A percentile compares a stretch with the other conserved stretches of the same genome.
Evolutionary conservation across 164 flowering plant species (phyloP).

Genomic region (Brasenia schreberi): DNA sequence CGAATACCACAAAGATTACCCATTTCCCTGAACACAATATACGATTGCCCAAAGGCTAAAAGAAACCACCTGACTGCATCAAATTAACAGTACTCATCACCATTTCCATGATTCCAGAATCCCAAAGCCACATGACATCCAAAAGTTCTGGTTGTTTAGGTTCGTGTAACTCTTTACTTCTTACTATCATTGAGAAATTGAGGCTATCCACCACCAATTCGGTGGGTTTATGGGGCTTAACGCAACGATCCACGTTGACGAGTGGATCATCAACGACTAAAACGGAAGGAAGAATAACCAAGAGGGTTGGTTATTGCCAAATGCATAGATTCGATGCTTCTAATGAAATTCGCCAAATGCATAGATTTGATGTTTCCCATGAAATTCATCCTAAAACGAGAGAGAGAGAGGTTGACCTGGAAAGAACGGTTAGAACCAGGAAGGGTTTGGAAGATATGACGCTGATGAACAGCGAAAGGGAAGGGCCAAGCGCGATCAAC

Average conservation of each 20-base stretch:
- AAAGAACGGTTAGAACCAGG: constrained; percentile 74
- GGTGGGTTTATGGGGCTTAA: neutral
- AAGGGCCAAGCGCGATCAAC: constrained; percentile 79
- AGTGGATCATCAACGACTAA: too few relatives aligned
- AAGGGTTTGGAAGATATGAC: constrained; percentile 84
- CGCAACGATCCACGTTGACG: neutral
- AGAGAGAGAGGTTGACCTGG: constrained; percentile 34
- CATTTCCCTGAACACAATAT: neutral
- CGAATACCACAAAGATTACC: neutral
- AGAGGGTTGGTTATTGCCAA: neutral
- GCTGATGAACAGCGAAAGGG: constrained; percentile 68
- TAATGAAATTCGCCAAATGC: neutral
- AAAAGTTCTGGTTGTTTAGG: neutral
- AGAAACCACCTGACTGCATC: neutral
- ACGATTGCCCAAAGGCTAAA: neutral
- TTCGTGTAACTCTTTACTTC: neutral
- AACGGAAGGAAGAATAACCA: neutral
- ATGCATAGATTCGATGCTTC: neutral
- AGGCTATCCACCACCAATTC: neutral
- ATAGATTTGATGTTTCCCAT: neutral
- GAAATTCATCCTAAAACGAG: neutral
- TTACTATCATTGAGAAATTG: neutral
- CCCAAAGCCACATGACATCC: too few relatives aligned
- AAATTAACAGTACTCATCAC: too few relatives aligned
- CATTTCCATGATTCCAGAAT: too few relatives aligned